Evolutionary conservation across 1,139 yeast species (phyloP).

Genomic region (Debaryomyces subglobosus): DNA sequence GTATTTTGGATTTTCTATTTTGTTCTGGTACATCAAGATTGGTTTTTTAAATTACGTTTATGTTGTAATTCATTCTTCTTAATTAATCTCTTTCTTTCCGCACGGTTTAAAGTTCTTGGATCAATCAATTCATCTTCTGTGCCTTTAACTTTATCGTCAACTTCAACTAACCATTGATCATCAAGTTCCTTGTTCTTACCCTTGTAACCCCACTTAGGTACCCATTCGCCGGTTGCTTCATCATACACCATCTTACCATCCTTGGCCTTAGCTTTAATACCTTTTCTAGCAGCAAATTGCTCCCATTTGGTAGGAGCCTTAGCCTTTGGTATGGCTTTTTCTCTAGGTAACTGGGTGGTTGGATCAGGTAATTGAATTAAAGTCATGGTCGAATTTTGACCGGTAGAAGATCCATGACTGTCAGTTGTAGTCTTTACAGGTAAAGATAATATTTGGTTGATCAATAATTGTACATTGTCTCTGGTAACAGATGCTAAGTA

Average conservation of each 20-base stretch:
- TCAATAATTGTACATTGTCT: conserved; percentile 88
- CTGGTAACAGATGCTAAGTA: conserved; percentile 73
- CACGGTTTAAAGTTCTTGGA: conserved; percentile 80
- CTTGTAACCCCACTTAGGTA: conserved; percentile 96
- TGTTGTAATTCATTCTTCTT: conserved; percentile 89
- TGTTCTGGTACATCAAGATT: conserved; percentile 8
- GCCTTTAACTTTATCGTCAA: conserved; percentile 71
- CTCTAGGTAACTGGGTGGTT: conserved; percentile 83
- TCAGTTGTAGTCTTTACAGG: conserved; percentile 88
- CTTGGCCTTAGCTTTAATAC: conserved; percentile 87
- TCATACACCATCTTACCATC: conserved; percentile 90
- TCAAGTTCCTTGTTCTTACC: conserved; percentile 89
- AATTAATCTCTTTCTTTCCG: conserved; percentile 80
- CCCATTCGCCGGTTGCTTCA: conserved; percentile 93
- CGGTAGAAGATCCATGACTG: conserved; percentile 60
- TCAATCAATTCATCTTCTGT: conserved; percentile 76
- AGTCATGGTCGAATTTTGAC: conserved; percentile 76
- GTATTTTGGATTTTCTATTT: neutral
- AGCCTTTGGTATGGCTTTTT: conserved; percentile 90
- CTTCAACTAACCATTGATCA: conserved; percentile 94
- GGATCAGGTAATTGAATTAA: conserved; percentile 87
- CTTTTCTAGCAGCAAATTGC: conserved; percentile 92
- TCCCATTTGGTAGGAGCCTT: conserved; percentile 97
- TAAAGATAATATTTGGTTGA: conserved; percentile 86
- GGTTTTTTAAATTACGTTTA: conserved; percentile 69